Conservation (phyloP, 2,329 filamentous ascomycete species). For the Plectosphaerella cucumerina region DNA sequence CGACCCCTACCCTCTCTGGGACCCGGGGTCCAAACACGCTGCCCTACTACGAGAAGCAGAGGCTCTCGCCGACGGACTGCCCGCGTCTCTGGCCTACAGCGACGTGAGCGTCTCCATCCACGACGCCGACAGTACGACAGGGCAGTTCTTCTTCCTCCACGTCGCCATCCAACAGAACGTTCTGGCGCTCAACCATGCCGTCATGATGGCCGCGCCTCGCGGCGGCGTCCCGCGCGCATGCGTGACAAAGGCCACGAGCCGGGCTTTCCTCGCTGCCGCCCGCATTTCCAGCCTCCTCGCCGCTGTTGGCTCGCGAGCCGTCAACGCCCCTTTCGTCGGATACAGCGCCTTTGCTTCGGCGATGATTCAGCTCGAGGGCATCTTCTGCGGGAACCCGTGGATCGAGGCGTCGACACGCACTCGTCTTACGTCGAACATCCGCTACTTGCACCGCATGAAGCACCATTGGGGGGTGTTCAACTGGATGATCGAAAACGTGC, state of each 20-base stretch:
- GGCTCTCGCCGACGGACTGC: slow-evolving; percentile 65
- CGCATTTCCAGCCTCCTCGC: slow-evolving; percentile 80
- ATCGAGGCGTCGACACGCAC: slow-evolving; percentile 76
- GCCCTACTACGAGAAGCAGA: slow-evolving; percentile 67
- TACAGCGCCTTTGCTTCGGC: slow-evolving; percentile 93
- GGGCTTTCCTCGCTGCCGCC: slow-evolving; percentile 79
- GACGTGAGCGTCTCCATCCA: slow-evolving; percentile 81
- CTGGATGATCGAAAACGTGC: slow-evolving; percentile 89
- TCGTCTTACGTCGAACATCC: slow-evolving; percentile 82
- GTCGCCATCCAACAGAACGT: slow-evolving; percentile 86
- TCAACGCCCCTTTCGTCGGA: slow-evolving; percentile 88
- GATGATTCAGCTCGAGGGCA: slow-evolving; percentile 89
- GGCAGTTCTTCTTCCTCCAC: slow-evolving; percentile 91
- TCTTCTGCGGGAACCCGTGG: slow-evolving; percentile 77
- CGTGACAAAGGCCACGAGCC: slow-evolving; percentile 67
- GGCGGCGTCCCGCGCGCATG: slow-evolving; percentile 74
- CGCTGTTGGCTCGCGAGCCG: slow-evolving; percentile 72
- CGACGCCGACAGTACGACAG: slow-evolving; percentile 77
- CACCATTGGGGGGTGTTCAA: slow-evolving; percentile 98
- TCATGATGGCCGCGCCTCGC: slow-evolving; percentile 68
- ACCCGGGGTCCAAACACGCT: slow-evolving; percentile 69
- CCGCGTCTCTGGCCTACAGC: slow-evolving; percentile 68
- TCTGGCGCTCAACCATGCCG: slow-evolving; percentile 85
- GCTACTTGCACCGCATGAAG: slow-evolving; percentile 91
- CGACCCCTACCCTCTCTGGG: slow-evolving; percentile 78